Percentiles rank a stretch among this genome's conserved stretches.
These are phyloP conservation scores for Rhizoctonia solani DNA, from an alignment of 1,284 basidiomycete species.

Conservation along the genomic window DNA sequence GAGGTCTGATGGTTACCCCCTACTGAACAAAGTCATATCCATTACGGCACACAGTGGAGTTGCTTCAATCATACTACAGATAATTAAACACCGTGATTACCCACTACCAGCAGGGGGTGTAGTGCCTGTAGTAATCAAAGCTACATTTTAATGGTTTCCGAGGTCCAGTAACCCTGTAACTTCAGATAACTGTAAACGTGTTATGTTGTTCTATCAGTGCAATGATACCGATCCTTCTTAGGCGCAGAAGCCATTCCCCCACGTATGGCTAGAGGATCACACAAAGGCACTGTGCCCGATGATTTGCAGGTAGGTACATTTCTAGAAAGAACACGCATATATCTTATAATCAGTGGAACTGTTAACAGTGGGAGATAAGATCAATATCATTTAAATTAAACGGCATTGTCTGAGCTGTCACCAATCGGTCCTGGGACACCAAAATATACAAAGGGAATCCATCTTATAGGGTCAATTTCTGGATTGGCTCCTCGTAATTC, in stretches of 20 bases:
- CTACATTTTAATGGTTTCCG: too few species aligned
- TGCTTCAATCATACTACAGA: conserved; percentile 13
- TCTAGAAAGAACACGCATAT: too few species aligned
- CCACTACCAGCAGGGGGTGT: conserved; percentile 26
- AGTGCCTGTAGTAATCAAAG: conserved; percentile 23
- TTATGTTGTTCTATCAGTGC: too few species aligned
- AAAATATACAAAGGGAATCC: conserved; percentile 24
- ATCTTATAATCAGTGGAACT: too few species aligned
- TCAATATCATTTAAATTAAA: neutral
- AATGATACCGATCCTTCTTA: too few species aligned
- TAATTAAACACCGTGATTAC: conserved; percentile 15
- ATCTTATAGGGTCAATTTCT: neutral
- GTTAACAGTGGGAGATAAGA: neutral
- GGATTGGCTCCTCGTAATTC: conserved; percentile 7
- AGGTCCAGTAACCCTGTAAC: too few species aligned
- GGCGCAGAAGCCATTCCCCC: too few species aligned
- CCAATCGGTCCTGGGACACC: too few species aligned
- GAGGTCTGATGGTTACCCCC: neutral
- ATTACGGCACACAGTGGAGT: conserved; percentile 28
- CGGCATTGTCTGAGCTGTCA: neutral
- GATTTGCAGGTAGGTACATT: too few species aligned
- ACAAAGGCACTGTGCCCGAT: too few species aligned
- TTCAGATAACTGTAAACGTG: too few species aligned
- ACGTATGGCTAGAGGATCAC: too few species aligned
- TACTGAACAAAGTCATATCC: conserved; percentile 1